Base-by-base conservation (phyloP, 2,329 filamentous ascomycete species). In the Fusarium nanum region DNA sequence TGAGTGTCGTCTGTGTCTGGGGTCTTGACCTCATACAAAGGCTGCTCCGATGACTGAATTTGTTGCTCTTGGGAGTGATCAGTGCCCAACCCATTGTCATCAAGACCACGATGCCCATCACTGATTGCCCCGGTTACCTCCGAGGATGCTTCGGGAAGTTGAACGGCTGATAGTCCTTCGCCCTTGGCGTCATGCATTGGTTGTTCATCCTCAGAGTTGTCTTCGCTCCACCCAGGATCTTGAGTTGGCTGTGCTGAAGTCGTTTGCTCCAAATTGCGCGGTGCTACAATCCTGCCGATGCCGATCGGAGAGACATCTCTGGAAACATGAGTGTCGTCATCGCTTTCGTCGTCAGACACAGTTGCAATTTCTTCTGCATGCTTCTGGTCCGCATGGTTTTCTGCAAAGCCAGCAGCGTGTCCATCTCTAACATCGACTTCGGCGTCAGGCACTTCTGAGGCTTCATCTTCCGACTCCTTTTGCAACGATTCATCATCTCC, bases 1-100 rank as follows among this genome's bases (percentile, higher is more conserved):
- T 60, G 64, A 56, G 52, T 56, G 23, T 64, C 68, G 45, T 71
- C 68, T 3, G 47, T 60, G n/a, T 71, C 59, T 13, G 40, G 64
- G 23, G 59, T 46, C 41, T 68, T 60, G 40, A 63, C 67, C 11
- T 47, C 58, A 13, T 44, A 22, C 30, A 57, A 30, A 16, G 34
- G 48, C 16, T 34, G 23, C 47, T 56, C 55, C 18, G 42, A 41
- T 23, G 34, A 22, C n/a, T 40, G 14, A n/a, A 52, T 34, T 8
- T 34, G 52, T 52, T 32, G 41, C 28, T 28, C 52, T 44, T 37
- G 60, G 37, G 44, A 22, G 23, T 22, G 32, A 18, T 50, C 52
- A 42, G 55, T 56, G 14, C 60, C 64, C 9, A 65, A 60, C 25
- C 45, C 46, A 25, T 32, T 47, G 16, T 47, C 34, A 10, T 67